Conservation (phyloP, 768 basidiomycete genomes). For the Naganishia randhawae region DNA sequence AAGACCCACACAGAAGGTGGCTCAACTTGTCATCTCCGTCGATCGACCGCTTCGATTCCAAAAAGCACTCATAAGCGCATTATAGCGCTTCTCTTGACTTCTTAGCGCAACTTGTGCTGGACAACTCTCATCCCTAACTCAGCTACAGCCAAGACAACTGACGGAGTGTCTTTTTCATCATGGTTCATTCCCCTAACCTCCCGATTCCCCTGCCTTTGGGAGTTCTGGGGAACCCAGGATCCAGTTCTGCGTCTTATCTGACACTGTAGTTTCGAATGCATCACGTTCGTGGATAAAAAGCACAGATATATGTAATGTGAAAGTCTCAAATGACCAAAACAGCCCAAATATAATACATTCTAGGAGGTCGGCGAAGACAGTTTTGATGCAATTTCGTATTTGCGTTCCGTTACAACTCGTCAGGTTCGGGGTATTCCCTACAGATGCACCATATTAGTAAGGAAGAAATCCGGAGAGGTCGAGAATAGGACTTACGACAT, state of each 20-base stretch:
- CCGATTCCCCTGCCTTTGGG: too few relatives aligned
- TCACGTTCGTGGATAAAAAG: too few relatives aligned
- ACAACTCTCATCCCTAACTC: background rate
- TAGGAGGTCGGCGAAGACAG: too few relatives aligned
- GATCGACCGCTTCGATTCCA: conserved; percentile 11
- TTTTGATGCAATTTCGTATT: background rate
- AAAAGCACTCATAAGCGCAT: conserved; percentile 17
- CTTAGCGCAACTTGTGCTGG: background rate
- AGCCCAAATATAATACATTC: conserved; percentile 11
- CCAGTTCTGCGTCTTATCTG: too few relatives aligned
- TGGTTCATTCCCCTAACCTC: too few relatives aligned
- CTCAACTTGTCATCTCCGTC: conserved; percentile 10
- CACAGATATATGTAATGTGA: background rate
- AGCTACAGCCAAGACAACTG: too few relatives aligned
- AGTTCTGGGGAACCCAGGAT: too few relatives aligned
- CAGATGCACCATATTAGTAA: background rate
- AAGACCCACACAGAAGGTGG: background rate
- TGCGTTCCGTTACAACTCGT: conserved; percentile 39
- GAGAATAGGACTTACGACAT: conserved; percentile 13
- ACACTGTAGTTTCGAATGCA: too few relatives aligned
- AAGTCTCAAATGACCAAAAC: conserved; percentile 2
- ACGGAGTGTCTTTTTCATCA: too few relatives aligned
- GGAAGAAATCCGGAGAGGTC: background rate
- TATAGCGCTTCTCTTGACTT: conserved; percentile 8
- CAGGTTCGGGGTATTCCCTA: conserved; percentile 47